Percentiles rank a stretch among this genome's conserved stretches.
phyloP scores from a whole-genome alignment of 495 filamentous ascomycete genomes.

The Schizothecium vesticola region DNA sequence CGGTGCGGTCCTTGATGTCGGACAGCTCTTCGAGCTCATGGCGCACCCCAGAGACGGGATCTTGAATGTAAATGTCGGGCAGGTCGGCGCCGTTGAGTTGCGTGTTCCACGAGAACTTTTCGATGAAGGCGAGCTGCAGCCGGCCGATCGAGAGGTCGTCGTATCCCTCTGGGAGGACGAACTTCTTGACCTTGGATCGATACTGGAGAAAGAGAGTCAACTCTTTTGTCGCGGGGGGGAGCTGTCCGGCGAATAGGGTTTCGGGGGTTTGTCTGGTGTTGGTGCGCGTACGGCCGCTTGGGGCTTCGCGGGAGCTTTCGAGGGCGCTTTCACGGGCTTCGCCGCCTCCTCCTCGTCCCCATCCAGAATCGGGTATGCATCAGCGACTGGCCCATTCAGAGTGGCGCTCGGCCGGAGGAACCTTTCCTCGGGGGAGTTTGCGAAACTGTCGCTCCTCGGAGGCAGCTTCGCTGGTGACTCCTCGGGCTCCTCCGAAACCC shows the following conservation, averaged over 20 bases:
- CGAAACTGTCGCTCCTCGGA: slow-evolving; percentile 40
- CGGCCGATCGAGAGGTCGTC: slow-evolving; percentile 78
- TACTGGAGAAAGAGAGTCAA: slow-evolving; percentile 96
- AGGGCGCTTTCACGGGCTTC: slow-evolving; percentile 5
- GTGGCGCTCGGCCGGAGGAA: slow-evolving; percentile 46
- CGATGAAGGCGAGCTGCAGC: slow-evolving; percentile 95
- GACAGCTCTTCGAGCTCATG: slow-evolving; percentile 90
- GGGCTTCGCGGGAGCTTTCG: slow-evolving; percentile 19
- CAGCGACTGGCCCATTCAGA: slow-evolving; percentile 44
- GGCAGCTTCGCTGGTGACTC: slow-evolving; percentile 36
- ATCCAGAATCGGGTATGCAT: slow-evolving; percentile 32
- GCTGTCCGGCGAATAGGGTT: slow-evolving; percentile 47
- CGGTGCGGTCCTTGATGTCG: slow-evolving; percentile 94
- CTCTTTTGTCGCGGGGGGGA: slow-evolving; percentile 79
- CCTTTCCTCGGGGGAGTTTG: slow-evolving; percentile 58
- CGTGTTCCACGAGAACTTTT: slow-evolving; percentile 98
- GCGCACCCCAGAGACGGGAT: slow-evolving; percentile 86
- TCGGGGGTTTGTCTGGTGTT: slow-evolving; percentile 39
- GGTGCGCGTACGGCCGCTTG: slow-evolving; percentile 18
- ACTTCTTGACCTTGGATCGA: slow-evolving; percentile 95
- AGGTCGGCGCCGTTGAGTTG: slow-evolving; percentile 89
- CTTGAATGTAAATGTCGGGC: slow-evolving; percentile 96
- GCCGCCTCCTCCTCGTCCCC: slow-evolving; percentile 27
- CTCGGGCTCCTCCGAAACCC: slow-evolving; percentile 61
- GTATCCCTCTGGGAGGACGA: slow-evolving; percentile 77